Conservation (phyloP, 257 asterid species). For the Fraxinus anomala region DNA sequence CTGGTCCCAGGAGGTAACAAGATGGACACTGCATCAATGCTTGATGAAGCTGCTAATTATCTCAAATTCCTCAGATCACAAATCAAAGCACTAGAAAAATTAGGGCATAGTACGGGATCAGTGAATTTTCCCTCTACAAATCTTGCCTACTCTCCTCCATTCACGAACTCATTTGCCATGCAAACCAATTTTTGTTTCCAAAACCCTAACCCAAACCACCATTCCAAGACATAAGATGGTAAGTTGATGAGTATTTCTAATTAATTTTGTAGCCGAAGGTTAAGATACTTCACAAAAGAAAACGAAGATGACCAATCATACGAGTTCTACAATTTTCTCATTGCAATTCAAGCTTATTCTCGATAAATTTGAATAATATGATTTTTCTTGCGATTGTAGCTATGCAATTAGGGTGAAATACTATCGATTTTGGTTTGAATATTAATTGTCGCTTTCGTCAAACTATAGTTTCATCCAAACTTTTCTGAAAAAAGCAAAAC, state of each 20-base stretch:
- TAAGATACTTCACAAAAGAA: not conserved
- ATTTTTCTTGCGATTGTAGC: no score
- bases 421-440: no score
- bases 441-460: no score
- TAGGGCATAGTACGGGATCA: constrained; percentile 49
- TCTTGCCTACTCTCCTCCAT: constrained; percentile 46
- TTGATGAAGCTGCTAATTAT: constrained; percentile 96
- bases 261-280: not conserved
- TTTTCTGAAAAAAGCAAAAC: no score
- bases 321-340: no score
- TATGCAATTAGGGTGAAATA: no score
- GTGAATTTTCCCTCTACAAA: constrained; percentile 24
- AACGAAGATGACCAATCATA: no score
- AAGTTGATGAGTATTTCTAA: not conserved
- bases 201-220: constrained; percentile 39
- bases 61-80: constrained; percentile 81
- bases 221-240: constrained; percentile 21
- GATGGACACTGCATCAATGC: constrained; percentile 99
- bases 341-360: no score
- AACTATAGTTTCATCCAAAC: no score
- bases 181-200: constrained; percentile 47
- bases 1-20: constrained; percentile 94
- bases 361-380: no score
- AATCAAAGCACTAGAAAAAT: constrained; percentile 68
- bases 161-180: constrained; percentile 41